Conservation (phyloP, 2,329 filamentous ascomycete genomes). For the Pyricularia pennisetigena region DNA sequence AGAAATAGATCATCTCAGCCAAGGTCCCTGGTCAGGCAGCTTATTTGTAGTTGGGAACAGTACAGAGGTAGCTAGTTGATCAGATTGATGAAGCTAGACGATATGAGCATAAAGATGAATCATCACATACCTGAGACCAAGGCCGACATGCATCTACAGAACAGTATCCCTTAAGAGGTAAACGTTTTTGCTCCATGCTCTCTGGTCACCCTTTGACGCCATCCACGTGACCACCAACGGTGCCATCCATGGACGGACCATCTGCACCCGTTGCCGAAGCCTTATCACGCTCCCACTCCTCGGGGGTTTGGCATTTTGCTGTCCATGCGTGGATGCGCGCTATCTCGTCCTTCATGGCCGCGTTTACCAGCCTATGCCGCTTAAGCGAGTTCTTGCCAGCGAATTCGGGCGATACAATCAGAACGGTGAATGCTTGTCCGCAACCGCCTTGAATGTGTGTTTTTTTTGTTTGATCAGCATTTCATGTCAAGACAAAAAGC, state of each 20-base stretch:
- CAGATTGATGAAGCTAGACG: not conserved
- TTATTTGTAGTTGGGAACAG: not conserved
- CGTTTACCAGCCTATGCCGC: conserved; percentile 79
- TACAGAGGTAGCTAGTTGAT: not conserved
- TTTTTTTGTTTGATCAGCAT: conserved; percentile 3
- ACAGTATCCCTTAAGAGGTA: not conserved
- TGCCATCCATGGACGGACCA: conserved; percentile 31
- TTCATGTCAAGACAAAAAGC: not conserved
- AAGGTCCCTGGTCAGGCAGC: not conserved
- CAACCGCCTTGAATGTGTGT: conserved; percentile 37
- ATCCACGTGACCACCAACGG: conserved; percentile 31
- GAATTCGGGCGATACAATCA: conserved; percentile 58
- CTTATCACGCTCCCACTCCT: conserved; percentile 69
- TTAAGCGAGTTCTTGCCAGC: conserved; percentile 67
- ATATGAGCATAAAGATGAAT: not conserved
- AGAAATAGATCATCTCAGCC: not conserved
- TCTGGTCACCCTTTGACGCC: conserved; percentile 21
- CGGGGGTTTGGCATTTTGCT: conserved; percentile 83
- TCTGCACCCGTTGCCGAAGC: conserved; percentile 19
- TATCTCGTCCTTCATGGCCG: conserved; percentile 75
- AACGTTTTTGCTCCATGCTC: not conserved
- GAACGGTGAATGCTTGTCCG: conserved; percentile 49
- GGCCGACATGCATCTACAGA: not conserved
- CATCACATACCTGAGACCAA: not conserved
- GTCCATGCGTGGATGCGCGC: conserved; percentile 91